A percentile compares a stretch with the other conserved stretches of the same genome.
Evolutionary conservation across 2,329 filamentous ascomycete species (phyloP).

Genomic region (Chaetomiaceae sp.): DNA sequence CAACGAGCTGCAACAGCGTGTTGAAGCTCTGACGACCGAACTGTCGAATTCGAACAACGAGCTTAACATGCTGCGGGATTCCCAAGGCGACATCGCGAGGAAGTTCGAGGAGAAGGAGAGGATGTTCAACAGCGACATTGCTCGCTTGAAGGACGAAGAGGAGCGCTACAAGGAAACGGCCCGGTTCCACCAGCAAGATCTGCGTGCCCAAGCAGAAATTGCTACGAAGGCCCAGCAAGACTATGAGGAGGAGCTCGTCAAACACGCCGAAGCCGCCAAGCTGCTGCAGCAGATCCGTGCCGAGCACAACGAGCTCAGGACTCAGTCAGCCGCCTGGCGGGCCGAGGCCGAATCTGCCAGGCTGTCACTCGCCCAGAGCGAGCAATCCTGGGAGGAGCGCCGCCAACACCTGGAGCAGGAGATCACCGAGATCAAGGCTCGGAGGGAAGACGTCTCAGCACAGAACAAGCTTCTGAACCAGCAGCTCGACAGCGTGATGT

Average conservation of each 20-base stretch:
- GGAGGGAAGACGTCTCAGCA: conserved; percentile 76
- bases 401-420: conserved; percentile 79
- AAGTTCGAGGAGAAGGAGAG: conserved; percentile 78
- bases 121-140: conserved; percentile 71
- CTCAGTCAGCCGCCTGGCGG: conserved; percentile 67
- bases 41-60: conserved; percentile 77
- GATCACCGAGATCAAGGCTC: conserved; percentile 68
- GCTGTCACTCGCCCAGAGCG: conserved; percentile 70
- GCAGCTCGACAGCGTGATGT: conserved; percentile 77
- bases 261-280: conserved; percentile 93
- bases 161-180: conserved; percentile 74
- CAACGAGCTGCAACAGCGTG: conserved; percentile 73
- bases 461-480: conserved; percentile 90
- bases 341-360: conserved; percentile 84
- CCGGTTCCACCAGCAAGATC: conserved; percentile 82
- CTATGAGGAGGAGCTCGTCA: conserved; percentile 90
- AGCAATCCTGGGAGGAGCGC: conserved; percentile 83
- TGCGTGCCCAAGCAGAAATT: conserved; percentile 90
- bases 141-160: conserved; percentile 76
- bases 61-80: conserved; percentile 71
- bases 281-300: conserved; percentile 70
- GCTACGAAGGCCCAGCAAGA: conserved; percentile 89
- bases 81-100: conserved; percentile 68
- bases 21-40: conserved; percentile 79
- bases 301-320: conserved; percentile 78